Evolutionary conservation across 2,329 filamentous ascomycete species (phyloP).

Genomic region (Claviceps humidiphila): DNA sequence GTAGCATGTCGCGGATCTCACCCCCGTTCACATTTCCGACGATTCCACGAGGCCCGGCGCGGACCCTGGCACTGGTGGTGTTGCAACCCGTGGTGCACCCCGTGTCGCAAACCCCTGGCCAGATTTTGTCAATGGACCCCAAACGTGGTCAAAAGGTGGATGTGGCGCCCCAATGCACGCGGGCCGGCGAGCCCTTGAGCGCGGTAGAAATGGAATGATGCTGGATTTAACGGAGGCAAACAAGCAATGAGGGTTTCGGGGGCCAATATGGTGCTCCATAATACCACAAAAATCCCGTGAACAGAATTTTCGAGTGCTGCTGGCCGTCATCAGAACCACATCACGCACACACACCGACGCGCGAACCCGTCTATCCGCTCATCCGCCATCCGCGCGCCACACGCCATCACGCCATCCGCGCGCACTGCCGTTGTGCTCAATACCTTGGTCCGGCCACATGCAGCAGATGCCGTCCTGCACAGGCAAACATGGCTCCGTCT

Average conservation of each 20-base stretch:
- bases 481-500: slow-evolving; percentile 1
- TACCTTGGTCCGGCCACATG: background rate
- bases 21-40: background rate
- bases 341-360: background rate
- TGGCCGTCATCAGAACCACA: background rate
- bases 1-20: background rate
- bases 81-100: too few relatives aligned
- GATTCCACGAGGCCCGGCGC: background rate
- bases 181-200: background rate
- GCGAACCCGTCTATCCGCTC: too few relatives aligned
- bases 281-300: background rate
- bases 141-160: background rate
- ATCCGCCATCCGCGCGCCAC: too few relatives aligned
- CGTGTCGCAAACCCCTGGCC: background rate
- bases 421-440: background rate
- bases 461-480: background rate
- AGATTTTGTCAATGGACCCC: background rate
- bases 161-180: background rate
- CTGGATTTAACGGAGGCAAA: background rate
- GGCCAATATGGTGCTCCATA: background rate
- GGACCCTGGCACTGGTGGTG: too few relatives aligned
- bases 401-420: too few relatives aligned
- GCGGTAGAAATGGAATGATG: background rate
- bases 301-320: background rate
- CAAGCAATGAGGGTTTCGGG: background rate